Evolutionary conservation across 2,329 filamentous ascomycete species (phyloP), one percentile per base, ranked within the genome.

Genomic region (Lojkania enalia): DNA sequence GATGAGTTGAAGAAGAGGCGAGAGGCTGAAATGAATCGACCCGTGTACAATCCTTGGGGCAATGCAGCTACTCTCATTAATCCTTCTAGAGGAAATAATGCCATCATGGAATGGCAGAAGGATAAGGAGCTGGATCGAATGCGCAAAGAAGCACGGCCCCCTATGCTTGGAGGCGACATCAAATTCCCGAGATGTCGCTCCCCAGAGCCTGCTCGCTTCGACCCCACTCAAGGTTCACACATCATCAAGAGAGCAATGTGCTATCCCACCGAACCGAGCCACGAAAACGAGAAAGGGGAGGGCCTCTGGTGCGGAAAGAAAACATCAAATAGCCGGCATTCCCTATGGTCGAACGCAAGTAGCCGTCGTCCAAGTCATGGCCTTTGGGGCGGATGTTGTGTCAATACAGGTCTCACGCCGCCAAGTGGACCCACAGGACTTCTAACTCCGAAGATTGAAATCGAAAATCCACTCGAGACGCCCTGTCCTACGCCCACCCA

Each of bases 131-230:
- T 82, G 29, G 72, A 77, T 49, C 74, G 76, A 19, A 80, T 83
- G 73, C 77, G 77, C 16, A 84, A 83, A 48, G 74, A 76, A 32
- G 78, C 79, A 19, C 80, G 78, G 31, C 92, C 92, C 30, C 92
- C 92, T 7, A 95, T 97, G 90, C 81, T 96, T 9, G 92, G 92
- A 44, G 74, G 77, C 45, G 87, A 95, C 55, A 80, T 97, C 42
- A 76, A 78, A 19, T 95, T 96, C 66, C 88, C 90, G 23, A 82
- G 81, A 64, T 96, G 90, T 64, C 78, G 80, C 7, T 96, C 91
- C 19, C 92, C 92, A 4, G 86, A 92, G 67, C 82, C 85, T 42
- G 95, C 90, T 13, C 85, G 89, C 60, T 86, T 95, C 60, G 90
- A 95, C 63, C 84, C 87, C 1, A 85, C 88, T 44, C 87, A 90